Evolutionary conservation across 495 filamentous ascomycete genomes (phyloP), one percentile per base, ranked within the genome.

Genomic region (Pyrenula massariospora): DNA sequence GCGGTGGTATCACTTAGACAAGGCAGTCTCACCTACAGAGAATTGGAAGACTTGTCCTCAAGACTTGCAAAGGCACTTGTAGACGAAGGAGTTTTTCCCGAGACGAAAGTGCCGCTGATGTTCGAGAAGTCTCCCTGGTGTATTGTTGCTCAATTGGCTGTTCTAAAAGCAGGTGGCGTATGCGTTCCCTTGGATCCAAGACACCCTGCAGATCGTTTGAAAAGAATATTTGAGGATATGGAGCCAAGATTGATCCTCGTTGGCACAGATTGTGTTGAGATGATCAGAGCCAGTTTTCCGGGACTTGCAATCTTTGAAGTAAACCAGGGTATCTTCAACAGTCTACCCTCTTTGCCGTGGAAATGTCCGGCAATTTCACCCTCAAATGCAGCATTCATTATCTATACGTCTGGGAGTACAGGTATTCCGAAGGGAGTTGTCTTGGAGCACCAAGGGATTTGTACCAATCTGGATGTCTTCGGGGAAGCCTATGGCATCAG

Each of bases 1-100:
- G 71, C 74, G 55, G 76, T 77, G 24, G 66, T 83, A 0, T 73
- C 69, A 51, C 66, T 76, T 1, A 85, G 83, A 82, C 83, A 87
- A 68, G 83, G 81, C 19, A 68, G 56, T 24, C 68, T 85, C 57
- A 82, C 81, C 1, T 86, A 77, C 60, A 57, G 58, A 21, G 73
- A 85, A 51, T 65, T 86, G 25, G 74, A 82, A 23, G 47, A 58
- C 0, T 60, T 76, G 24, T 74, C 80, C 2, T 58, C 71, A 60
- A 62, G 66, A 63, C 12, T 60, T 87, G 22, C 80, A 80, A 2
- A 62, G 50, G 10, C 62, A 73, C 50, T 62, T 81, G 10, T 24
- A 65, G 67, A 55, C 70, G 76, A 50, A 22, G 76, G 77, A 1
- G 72, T 81, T 23, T 68, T 73, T 2, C 68, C 75, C 1, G 78